Evolutionary conservation across 2,329 filamentous ascomycete genomes (phyloP).

Genomic region (Bisporella sp.): DNA sequence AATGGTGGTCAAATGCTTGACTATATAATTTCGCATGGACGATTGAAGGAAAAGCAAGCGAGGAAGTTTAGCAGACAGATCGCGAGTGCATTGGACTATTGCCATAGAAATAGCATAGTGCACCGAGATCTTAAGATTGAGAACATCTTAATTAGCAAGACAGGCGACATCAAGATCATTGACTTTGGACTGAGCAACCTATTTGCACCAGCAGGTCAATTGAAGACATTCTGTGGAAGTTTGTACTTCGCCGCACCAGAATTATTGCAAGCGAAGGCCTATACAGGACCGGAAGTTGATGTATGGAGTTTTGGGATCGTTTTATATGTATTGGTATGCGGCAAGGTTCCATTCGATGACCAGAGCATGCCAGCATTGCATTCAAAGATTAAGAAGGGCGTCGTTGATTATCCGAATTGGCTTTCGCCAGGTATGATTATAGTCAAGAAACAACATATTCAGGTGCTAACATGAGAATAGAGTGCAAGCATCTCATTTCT

Average conservation of each 20-base stretch:
- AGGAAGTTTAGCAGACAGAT: slow-evolving; percentile 97
- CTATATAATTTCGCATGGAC: slow-evolving; percentile 97
- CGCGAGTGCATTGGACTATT: slow-evolving; percentile 92
- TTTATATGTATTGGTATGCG: slow-evolving; percentile 91
- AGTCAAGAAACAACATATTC: not conserved
- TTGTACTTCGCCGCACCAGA: slow-evolving; percentile 97
- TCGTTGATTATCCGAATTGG: slow-evolving; percentile 94
- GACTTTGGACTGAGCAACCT: slow-evolving; percentile 97
- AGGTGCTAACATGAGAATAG: slow-evolving; percentile 38
- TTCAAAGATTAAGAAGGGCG: slow-evolving; percentile 96
- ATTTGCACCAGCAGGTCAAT: slow-evolving; percentile 74
- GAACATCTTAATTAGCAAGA: slow-evolving; percentile 98
- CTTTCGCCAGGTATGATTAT: slow-evolving; percentile 68
- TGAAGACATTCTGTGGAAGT: slow-evolving; percentile 97
- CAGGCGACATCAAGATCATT: slow-evolving; percentile 98
- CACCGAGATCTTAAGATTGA: slow-evolving; percentile 98
- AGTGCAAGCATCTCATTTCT: slow-evolving; percentile 88
- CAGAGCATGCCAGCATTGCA: slow-evolving; percentile 98
- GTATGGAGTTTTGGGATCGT: slow-evolving; percentile 99
- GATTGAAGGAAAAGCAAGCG: slow-evolving; percentile 96
- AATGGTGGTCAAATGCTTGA: slow-evolving; percentile 99
- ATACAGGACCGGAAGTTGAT: slow-evolving; percentile 94
- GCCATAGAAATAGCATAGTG: slow-evolving; percentile 95
- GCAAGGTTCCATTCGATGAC: slow-evolving; percentile 97
- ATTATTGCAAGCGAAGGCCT: slow-evolving; percentile 84